A percentile compares a stretch with the other conserved stretches of the same genome.
These are phyloP conservation scores for Spathaspora passalidarum DNA, from an alignment of 805 yeast genomes.

Conservation along the genomic window DNA sequence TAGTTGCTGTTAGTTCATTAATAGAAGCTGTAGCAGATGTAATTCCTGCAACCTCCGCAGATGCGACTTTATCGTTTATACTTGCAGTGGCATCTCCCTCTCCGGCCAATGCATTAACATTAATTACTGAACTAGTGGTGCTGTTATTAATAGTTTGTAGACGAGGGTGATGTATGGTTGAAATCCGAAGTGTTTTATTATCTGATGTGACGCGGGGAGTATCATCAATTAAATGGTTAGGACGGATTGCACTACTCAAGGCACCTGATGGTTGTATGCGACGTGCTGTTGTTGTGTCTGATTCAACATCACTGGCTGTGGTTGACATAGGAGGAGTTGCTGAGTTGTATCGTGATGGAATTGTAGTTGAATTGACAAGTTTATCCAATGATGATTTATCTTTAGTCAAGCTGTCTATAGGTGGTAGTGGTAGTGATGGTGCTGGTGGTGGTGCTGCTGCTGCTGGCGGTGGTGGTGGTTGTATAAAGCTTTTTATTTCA, in stretches of 20 bases:
- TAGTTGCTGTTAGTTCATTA: not conserved
- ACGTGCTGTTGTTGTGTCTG: not conserved
- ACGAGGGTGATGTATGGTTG: constrained; percentile 19
- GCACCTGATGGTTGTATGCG: not conserved
- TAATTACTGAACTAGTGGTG: constrained; percentile 32
- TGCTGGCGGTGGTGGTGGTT: not conserved
- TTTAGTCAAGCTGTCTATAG: not conserved
- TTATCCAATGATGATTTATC: not conserved
- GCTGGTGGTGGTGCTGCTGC: not conserved
- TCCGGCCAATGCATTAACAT: constrained; percentile 27
- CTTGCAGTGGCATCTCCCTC: constrained; percentile 5
- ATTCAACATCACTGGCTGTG: not conserved
- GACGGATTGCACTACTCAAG: too few species aligned
- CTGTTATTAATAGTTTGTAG: constrained; percentile 16
- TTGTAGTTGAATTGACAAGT: not conserved
- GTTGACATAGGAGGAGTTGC: not conserved
- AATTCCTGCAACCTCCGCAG: too few species aligned
- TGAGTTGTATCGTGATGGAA: not conserved
- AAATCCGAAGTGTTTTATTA: constrained; percentile 28
- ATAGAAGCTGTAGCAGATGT: not conserved
- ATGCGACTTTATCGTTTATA: too few species aligned
- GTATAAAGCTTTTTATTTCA: not conserved
- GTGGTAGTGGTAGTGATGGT: not conserved
- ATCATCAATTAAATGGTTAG: not conserved
- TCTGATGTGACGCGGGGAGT: constrained; percentile 34